Conservation (phyloP, 176 grass and related monocot species). For the Rhynchospora breviuscula region DNA sequence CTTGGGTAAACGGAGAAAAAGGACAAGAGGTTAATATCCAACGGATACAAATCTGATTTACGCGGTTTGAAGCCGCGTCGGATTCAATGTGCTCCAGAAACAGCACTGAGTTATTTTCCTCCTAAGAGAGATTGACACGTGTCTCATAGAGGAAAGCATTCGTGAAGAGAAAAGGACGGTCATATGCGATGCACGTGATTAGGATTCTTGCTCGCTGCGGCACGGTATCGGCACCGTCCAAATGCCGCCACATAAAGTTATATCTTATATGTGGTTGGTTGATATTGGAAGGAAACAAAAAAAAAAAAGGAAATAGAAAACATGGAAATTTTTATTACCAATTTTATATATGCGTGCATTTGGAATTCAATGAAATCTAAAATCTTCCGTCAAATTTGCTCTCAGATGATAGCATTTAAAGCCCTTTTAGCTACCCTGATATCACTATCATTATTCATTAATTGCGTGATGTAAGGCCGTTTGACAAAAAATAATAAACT, state of each 20-base stretch:
- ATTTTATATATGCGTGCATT: too few relatives aligned
- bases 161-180: background rate
- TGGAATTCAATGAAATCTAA: too few relatives aligned
- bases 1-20: background rate
- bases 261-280: background rate
- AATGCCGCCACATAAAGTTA: background rate
- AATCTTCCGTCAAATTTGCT: too few relatives aligned
- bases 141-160: background rate
- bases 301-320: background rate
- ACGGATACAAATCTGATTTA: conserved; percentile 5
- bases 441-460: too few relatives aligned
- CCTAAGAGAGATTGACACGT: background rate
- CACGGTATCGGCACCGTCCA: background rate
- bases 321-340: background rate
- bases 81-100: background rate
- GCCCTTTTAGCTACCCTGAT: too few relatives aligned
- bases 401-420: too few relatives aligned
- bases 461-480: too few relatives aligned
- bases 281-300: background rate
- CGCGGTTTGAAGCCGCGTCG: conserved; percentile 19
- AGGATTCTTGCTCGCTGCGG: background rate
- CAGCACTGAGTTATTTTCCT: background rate
- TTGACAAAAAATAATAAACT: too few relatives aligned
- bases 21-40: background rate
- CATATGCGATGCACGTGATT: background rate